phyloP scores from a whole-genome alignment of 176 grass and related monocot species.

The Triticum aestivum region IWGSC_CS_RefSeq_v2.1 NC_057794.1:381767401-381767900 shows the following conservation, averaged over 20 bases:
- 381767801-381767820: conserved; percentile 29
- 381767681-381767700: not conserved
- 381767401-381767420: not conserved
- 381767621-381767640: not conserved
- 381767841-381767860: not conserved
- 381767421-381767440: not conserved
- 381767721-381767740: not conserved
- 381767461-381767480: not conserved
- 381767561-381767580: not conserved
- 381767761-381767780: not conserved
- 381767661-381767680: not conserved
- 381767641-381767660: not conserved
- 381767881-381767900: conserved; percentile 30
- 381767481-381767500: not conserved
- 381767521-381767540: not conserved
- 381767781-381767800: conserved; percentile 14
- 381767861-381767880: conserved; percentile 36
- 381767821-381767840: conserved; percentile 38
- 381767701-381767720: not conserved
- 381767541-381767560: not conserved
- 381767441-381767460: not conserved
- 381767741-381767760: not conserved
- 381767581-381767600: not conserved
- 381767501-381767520: not conserved
- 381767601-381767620: not conserved